Evolutionary conservation across 768 basidiomycete species (phyloP), one percentile per base, ranked within the genome.

Genomic region (Leccinum variicolor): DNA sequence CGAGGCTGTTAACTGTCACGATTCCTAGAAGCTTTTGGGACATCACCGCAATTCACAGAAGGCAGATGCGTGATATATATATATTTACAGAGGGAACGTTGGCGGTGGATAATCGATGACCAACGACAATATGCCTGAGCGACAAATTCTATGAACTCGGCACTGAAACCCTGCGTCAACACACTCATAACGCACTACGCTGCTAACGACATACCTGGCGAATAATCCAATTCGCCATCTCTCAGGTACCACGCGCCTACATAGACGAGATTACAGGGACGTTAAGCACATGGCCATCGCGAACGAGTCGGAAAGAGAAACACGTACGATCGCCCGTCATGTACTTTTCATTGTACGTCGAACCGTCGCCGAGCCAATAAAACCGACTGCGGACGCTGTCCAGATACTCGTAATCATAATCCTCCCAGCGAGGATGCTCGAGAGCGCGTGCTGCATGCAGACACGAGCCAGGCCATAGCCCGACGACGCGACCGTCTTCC

Each of bases 401-500:
- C 4, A 79, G 64, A 6, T 55, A 69, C 62, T 85, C 79, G 57
- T 82, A 85, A 47, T 76, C 74, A 58, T 75, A 87, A 62, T 87
- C 86, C 58, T 87, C 86, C 84, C 84, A 87, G 5, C 85, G 79
- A 3, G 84, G 85, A 64, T 82, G 67, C 31, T 72, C 70, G 6
- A 87, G 67, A 2, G 79, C 76, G 26, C 74, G 75, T 6, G 75
- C 69, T 1, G 80, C 82, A 54, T 85, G 84, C 15, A 84, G 64
- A 45, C 76, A 74, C 0, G 84, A 84, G 6, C 84, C 83, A 15
- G 86, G 85, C 83, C 83, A 87, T 5, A 87, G 72, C 1, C 76
- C 83, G 21, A 79, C 77, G 6, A 86, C 73, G 2, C 81, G 77
- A 2, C 85, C 84, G 13, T 68, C 81, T 60, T 80, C 79, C 60